These are phyloP conservation scores for Capronia americana DNA, from an alignment of 2,329 filamentous ascomycete species.

Conservation along the genomic window DNA sequence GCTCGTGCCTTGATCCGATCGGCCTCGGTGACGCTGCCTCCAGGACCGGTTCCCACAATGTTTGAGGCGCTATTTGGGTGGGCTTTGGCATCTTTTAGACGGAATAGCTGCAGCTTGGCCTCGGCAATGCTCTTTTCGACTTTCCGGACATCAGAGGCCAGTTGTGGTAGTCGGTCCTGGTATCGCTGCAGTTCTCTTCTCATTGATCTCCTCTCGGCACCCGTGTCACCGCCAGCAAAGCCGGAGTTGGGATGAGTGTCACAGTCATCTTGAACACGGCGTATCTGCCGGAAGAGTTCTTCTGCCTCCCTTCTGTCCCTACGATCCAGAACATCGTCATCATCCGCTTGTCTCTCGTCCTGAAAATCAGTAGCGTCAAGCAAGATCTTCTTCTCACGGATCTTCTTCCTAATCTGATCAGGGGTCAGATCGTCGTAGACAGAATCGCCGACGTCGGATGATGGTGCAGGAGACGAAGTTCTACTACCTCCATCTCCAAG, in stretches of 20 bases:
- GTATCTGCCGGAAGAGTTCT: conserved; percentile 89
- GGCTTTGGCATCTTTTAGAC: conserved; percentile 89
- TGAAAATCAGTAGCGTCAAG: conserved; percentile 96
- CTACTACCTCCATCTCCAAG: conserved; percentile 68
- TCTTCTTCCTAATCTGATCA: conserved; percentile 89
- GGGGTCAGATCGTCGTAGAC: conserved; percentile 82
- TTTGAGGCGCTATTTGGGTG: conserved; percentile 79
- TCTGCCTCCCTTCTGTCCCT: conserved; percentile 91
- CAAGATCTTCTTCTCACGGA: conserved; percentile 91
- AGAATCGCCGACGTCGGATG: conserved; percentile 65
- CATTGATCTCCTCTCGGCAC: conserved; percentile 82
- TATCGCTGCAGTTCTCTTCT: conserved; percentile 88
- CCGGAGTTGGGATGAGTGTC: conserved; percentile 83
- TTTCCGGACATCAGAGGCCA: conserved; percentile 89
- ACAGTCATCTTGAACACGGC: conserved; percentile 91
- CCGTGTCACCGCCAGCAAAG: conserved; percentile 75
- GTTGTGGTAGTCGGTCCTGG: conserved; percentile 86
- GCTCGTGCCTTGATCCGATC: conserved; percentile 94
- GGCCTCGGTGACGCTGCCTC: conserved; percentile 86
- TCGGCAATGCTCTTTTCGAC: conserved; percentile 94
- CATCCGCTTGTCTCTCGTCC: conserved; percentile 86
- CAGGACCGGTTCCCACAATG: conserved; percentile 91
- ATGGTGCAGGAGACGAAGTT: conserved; percentile 81
- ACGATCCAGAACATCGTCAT: conserved; percentile 89
- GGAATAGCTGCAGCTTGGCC: conserved; percentile 88